These are phyloP conservation scores for Kurtzmaniella natalensis DNA, from an alignment of 1,139 yeast genomes.

Conservation along the genomic window DNA sequence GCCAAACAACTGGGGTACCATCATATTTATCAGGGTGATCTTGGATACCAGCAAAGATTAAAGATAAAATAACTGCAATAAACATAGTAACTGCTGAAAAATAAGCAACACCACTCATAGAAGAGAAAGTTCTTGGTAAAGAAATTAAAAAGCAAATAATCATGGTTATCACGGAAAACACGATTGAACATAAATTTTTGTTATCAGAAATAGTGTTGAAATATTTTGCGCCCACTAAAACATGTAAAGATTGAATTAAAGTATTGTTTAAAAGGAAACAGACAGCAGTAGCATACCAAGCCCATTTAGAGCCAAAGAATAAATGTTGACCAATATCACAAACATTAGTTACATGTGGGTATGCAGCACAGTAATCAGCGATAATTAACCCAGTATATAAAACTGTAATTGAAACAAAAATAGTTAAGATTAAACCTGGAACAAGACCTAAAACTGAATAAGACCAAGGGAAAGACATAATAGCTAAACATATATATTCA, in stretches of 20 bases:
- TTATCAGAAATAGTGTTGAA: slow-evolving; percentile 50
- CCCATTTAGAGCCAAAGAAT: slow-evolving; percentile 47
- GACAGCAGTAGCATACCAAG: slow-evolving; percentile 55
- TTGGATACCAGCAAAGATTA: slow-evolving; percentile 53
- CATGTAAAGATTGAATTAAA: slow-evolving; percentile 56
- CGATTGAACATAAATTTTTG: slow-evolving; percentile 49
- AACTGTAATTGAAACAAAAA: slow-evolving; percentile 46
- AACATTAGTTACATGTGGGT: slow-evolving; percentile 48
- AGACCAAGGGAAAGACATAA: slow-evolving; percentile 64
- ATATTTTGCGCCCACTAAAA: slow-evolving; percentile 56
- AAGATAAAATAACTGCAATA: slow-evolving; percentile 48
- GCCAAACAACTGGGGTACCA: slow-evolving; percentile 34
- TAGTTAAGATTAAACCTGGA: slow-evolving; percentile 54
- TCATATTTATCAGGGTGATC: slow-evolving; percentile 38
- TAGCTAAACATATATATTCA: slow-evolving; percentile 59
- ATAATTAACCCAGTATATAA: slow-evolving; percentile 53
- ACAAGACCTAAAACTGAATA: slow-evolving; percentile 55
- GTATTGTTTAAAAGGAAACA: slow-evolving; percentile 53
- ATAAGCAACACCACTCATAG: slow-evolving; percentile 45
- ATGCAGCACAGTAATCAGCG: slow-evolving; percentile 50
- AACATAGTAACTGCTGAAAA: slow-evolving; percentile 56
- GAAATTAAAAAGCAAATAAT: slow-evolving; percentile 47
- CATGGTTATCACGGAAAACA: slow-evolving; percentile 43
- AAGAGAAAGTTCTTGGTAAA: slow-evolving; percentile 53
- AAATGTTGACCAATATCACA: slow-evolving; percentile 59